A percentile compares a stretch with the other conserved stretches of the same genome.
Conservation (phyloP, 2,329 filamentous ascomycete species). For the Helicocarpus griseus region DNA sequence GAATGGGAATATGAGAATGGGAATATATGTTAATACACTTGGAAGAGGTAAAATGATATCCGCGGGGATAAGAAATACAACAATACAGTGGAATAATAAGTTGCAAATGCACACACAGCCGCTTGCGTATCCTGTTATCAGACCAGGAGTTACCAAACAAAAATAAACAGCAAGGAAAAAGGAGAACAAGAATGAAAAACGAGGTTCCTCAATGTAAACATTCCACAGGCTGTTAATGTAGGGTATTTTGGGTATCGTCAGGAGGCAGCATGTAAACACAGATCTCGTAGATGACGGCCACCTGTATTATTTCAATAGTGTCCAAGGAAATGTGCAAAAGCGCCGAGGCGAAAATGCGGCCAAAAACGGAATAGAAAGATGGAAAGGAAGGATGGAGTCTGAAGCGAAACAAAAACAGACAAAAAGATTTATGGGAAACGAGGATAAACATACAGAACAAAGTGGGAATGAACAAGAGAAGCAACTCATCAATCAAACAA, state of each 20-base stretch:
- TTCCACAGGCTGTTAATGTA: neutral
- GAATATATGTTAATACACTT: neutral
- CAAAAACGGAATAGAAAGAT: constrained; percentile 17
- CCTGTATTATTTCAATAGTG: neutral
- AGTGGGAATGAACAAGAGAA: constrained; percentile 5
- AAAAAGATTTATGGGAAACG: constrained; percentile 1
- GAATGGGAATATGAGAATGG: neutral
- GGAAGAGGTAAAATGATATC: neutral
- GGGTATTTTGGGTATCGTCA: constrained; percentile 1
- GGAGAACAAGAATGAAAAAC: neutral
- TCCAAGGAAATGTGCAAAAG: constrained; percentile 5
- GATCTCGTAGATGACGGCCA: constrained; percentile 3
- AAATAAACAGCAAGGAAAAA: neutral
- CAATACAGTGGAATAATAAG: neutral
- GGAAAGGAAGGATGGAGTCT: constrained; percentile 15
- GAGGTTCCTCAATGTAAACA: neutral
- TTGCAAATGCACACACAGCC: neutral
- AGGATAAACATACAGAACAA: constrained; percentile 1
- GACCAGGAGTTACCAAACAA: neutral
- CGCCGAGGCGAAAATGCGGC: constrained; percentile 8
- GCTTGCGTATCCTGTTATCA: neutral
- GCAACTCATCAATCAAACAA: neutral
- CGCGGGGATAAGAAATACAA: neutral
- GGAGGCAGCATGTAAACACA: constrained; percentile 2
- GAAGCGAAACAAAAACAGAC: constrained; percentile 12